These are phyloP conservation scores for Alopecurus myosuroides DNA, from an alignment of 176 grass and related monocot genomes.

Conservation along the genomic window DNA sequence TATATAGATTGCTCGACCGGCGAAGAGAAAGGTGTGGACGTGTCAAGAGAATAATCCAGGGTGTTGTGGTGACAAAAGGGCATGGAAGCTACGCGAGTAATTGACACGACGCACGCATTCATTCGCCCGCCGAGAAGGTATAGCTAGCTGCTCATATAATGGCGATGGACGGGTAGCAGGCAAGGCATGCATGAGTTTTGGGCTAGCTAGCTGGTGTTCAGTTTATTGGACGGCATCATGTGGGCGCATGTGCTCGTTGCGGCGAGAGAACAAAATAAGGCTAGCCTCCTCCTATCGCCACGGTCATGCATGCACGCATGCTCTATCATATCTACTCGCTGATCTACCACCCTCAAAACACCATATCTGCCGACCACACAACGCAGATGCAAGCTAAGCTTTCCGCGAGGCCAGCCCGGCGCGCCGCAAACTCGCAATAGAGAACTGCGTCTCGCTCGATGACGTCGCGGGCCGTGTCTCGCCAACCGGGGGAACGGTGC, in stretches of 20 bases:
- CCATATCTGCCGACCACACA: neutral
- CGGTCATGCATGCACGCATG: conserved; percentile 16
- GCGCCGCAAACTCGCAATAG: neutral
- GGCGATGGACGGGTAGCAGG: neutral
- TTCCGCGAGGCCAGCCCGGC: neutral
- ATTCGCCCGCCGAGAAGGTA: neutral
- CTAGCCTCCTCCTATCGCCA: neutral
- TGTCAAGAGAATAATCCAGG: conserved; percentile 51
- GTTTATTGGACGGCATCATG: conserved; percentile 34
- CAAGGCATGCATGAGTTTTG: neutral
- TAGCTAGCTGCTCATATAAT: conserved; percentile 19
- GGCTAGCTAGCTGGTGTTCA: conserved; percentile 20
- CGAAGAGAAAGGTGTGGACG: conserved; percentile 24
- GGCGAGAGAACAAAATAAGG: neutral
- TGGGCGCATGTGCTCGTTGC: conserved; percentile 49
- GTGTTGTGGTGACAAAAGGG: conserved; percentile 43
- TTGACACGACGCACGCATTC: conserved; percentile 18
- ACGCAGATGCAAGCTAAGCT: neutral
- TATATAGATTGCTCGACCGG: neutral
- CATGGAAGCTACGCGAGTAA: conserved; percentile 1
- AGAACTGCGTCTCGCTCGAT: neutral
- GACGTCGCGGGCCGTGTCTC: conserved; percentile 21
- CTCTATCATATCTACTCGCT: conserved; percentile 21
- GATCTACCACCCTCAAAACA: neutral
- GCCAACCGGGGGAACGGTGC: conserved; percentile 40